Conservation (phyloP, 768 basidiomycete species). For the Russula olivacea region DNA sequence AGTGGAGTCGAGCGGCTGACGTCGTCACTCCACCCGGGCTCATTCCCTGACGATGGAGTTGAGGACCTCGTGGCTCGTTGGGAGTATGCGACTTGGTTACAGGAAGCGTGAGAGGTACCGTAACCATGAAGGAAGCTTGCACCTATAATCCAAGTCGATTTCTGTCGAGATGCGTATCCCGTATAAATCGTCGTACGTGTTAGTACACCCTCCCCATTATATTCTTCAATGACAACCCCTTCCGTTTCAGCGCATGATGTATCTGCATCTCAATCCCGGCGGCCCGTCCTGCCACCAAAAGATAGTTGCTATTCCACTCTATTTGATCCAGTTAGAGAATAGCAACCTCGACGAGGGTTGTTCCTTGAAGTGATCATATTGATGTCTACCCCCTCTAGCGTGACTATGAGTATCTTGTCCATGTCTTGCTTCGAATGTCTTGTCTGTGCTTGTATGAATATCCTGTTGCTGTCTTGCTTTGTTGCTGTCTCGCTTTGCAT, state of each 20-base stretch:
- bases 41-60: no score
- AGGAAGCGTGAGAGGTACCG: no score
- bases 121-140: neutral
- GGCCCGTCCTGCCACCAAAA: constrained; percentile 2
- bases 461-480: no score
- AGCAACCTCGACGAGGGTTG: constrained; percentile 3
- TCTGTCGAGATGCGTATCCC: neutral
- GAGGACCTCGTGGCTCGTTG: no score
- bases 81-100: no score
- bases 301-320: neutral
- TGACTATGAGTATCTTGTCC: no score
- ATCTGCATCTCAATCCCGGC: neutral
- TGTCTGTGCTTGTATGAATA: no score
- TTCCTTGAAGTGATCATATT: neutral
- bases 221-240: neutral
- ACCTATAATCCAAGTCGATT: neutral
- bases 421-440: no score
- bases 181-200: neutral
- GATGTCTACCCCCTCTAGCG: neutral
- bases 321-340: neutral
- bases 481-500: no score
- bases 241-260: neutral
- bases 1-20: neutral
- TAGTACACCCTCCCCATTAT: neutral
- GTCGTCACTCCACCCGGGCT: no score